These are phyloP conservation scores for Phialophora verrucosa DNA, from an alignment of 2,329 filamentous ascomycete genomes.

Conservation along the genomic window DNA sequence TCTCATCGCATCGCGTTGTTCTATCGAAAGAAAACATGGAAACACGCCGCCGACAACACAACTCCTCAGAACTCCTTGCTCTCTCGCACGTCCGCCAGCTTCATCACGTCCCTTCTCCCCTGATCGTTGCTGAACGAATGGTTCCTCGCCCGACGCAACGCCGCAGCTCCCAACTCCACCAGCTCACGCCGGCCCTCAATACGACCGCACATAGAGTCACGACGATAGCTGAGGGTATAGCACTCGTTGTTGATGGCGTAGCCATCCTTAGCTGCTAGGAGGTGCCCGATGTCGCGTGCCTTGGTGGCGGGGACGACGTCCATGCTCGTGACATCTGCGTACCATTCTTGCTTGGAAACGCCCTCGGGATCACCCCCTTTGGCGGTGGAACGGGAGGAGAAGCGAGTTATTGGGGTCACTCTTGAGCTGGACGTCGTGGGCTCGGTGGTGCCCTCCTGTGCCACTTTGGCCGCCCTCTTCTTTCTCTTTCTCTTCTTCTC, in stretches of 20 bases:
- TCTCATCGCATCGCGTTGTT: neutral
- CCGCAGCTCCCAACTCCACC: constrained; percentile 13
- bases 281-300: constrained; percentile 28
- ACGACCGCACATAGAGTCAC: constrained; percentile 27
- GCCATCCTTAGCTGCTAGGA: constrained; percentile 32
- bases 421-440: neutral
- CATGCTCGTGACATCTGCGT: constrained; percentile 10
- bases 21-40: neutral
- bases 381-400: constrained; percentile 4
- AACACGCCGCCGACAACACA: neutral
- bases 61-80: constrained; percentile 10
- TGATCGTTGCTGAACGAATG: constrained; percentile 30
- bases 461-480: neutral
- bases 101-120: constrained; percentile 24
- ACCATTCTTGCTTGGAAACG: constrained; percentile 29
- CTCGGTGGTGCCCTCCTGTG: neutral
- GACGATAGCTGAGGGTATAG: constrained; percentile 24
- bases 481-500: neutral
- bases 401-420: neutral
- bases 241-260: constrained; percentile 17
- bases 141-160: constrained; percentile 9
- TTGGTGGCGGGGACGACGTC: constrained; percentile 9
- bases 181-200: constrained; percentile 27
- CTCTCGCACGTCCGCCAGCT: constrained; percentile 30
- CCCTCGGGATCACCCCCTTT: constrained; percentile 20